These are phyloP conservation scores for Capsicum chinense DNA, from an alignment of 257 asterid genomes.

Conservation along the genomic window DNA sequence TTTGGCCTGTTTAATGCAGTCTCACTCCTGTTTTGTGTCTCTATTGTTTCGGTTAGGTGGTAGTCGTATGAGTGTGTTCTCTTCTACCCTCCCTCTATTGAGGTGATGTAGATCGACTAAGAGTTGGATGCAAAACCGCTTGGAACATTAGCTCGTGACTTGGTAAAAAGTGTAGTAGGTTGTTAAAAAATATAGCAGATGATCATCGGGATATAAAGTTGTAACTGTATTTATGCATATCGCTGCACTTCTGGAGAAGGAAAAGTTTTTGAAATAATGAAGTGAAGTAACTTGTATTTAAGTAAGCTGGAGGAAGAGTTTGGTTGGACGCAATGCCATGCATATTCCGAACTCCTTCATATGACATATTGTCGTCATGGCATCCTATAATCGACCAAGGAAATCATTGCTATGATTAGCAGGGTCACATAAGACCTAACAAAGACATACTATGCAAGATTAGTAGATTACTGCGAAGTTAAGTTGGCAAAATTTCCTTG, in stretches of 20 bases:
- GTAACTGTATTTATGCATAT: background rate
- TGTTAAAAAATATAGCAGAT: background rate
- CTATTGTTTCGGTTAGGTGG: background rate
- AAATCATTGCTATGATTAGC: slow-evolving; percentile 1
- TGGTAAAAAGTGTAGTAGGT: background rate
- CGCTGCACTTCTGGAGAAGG: background rate
- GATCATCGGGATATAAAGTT: background rate
- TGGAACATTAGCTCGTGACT: background rate
- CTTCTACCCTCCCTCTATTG: background rate
- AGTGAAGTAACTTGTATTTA: slow-evolving; percentile 1
- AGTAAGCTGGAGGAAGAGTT: slow-evolving; percentile 23
- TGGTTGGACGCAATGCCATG: slow-evolving; percentile 7
- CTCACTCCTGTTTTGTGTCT: background rate
- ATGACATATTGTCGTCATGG: background rate
- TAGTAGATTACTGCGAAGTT: background rate
- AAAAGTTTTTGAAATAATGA: background rate
- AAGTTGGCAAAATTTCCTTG: slow-evolving; percentile 10
- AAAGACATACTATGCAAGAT: background rate
- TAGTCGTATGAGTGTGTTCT: background rate
- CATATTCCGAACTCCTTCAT: slow-evolving; percentile 7
- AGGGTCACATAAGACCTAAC: background rate
- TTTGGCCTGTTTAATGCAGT: background rate
- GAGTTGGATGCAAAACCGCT: slow-evolving; percentile 5
- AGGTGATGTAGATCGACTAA: slow-evolving; percentile 6
- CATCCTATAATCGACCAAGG: background rate